phyloP scores from a whole-genome alignment of 1,284 basidiomycete genomes.

The Amylostereum areolatum region DNA sequence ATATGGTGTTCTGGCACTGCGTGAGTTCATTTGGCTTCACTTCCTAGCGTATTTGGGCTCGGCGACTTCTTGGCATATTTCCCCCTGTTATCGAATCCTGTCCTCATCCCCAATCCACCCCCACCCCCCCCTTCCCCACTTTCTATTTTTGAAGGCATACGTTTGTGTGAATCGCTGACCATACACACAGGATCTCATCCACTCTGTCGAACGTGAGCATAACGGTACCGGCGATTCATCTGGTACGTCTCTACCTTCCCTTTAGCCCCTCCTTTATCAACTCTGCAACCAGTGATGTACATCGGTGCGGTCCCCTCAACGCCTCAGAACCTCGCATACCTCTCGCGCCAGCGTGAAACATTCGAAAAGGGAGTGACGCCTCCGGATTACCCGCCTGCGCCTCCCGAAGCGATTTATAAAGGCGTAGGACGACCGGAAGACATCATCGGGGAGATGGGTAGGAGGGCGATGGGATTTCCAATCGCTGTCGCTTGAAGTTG shows the following conservation, averaged over 20 bases:
- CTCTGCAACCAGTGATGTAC: constrained; percentile 44
- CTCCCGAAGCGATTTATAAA: constrained; percentile 48
- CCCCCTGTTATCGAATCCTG: too few species aligned
- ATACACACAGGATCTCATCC: constrained; percentile 54
- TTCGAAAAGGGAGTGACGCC: constrained; percentile 60
- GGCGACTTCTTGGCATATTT: too few species aligned
- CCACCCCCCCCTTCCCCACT: not conserved
- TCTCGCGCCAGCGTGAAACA: constrained; percentile 53
- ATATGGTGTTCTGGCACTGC: constrained; percentile 86
- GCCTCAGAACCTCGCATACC: constrained; percentile 53
- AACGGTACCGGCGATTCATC: constrained; percentile 65
- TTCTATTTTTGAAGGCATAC: not conserved
- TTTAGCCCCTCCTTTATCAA: too few species aligned
- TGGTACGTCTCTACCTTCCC: constrained; percentile 30
- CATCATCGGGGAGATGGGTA: constrained; percentile 39
- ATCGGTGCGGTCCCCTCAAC: constrained; percentile 79
- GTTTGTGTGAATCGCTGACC: not conserved
- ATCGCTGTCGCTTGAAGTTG: constrained; percentile 18
- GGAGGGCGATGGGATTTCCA: constrained; percentile 49
- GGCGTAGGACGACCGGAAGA: constrained; percentile 47
- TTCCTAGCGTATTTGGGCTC: too few species aligned
- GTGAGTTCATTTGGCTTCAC: constrained; percentile 20
- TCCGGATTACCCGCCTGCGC: constrained; percentile 67
- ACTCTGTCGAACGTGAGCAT: constrained; percentile 74
- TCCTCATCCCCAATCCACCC: too few species aligned